Base-by-base conservation (phyloP, 148 eudicot species). In the Persicaria maculosa region DNA sequence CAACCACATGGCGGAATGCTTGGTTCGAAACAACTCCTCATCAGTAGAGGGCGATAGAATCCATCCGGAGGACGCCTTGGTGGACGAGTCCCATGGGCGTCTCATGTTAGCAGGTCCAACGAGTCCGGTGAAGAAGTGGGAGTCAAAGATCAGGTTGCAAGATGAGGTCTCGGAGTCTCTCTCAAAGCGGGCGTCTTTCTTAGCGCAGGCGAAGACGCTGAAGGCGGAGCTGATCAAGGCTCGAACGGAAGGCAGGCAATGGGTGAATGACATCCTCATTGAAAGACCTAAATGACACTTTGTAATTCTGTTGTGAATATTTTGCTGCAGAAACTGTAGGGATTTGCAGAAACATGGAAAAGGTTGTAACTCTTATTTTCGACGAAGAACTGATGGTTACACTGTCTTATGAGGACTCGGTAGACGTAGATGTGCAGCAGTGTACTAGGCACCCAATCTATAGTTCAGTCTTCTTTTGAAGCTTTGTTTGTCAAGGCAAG, bases 161-260 rank as follows among this genome's bases (percentile, higher is more conserved):
- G 86, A 79, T 73, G 91, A 84, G 65, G 74, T 80, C 3, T 75
- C 81, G 0, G 92, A 83, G 78, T 83, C 89, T 22, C 85, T 84
- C 80, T 72, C 85, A 5, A 69, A 47, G 4, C 75, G 77, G 72
- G 62, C 79, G 82, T 54, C 79, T 7, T 77, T 40, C 71, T 77
- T 79, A 19, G 17, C 80, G n/a, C 87, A 81, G 83, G 86, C 84
- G 71, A 87, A 82, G 76, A 83, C 97, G 10, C 81, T 95, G 81
- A 86, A 85, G 84, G 97, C 93, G 17, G 87, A 83, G 87, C 84
- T 94, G 76, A 86, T 94, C 7, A 96, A 94, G 77, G 98, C 98
- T n/a, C 84, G 97, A 77, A 59, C 87, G 54, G 98, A 91, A 75
- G 85, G 89, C 4, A 82, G 83, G 77, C 69, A 31, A 64, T 40